These are phyloP conservation scores for Phytopythium litorale DNA, from an alignment of 352 stramenopile genomes.

Conservation along the genomic window DNA sequence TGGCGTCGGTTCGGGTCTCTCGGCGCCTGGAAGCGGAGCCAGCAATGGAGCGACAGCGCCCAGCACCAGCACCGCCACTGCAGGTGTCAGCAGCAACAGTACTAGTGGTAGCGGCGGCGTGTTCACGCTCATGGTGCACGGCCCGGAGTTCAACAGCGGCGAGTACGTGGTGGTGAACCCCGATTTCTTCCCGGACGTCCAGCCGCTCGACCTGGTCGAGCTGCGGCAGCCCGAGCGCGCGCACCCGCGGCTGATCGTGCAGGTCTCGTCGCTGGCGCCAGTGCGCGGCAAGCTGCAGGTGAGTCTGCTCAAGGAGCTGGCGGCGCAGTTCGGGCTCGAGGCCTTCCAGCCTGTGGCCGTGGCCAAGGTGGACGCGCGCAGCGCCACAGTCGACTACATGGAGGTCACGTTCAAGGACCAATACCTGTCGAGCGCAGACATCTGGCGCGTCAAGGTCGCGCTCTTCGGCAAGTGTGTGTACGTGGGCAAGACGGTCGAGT, in stretches of 20 bases:
- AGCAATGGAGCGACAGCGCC: no score
- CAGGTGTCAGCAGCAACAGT: conserved; percentile 5
- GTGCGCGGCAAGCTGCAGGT: conserved; percentile 74
- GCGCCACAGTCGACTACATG: conserved; percentile 78
- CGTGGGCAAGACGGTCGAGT: conserved; percentile 64
- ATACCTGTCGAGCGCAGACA: conserved; percentile 88
- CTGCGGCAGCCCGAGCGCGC: conserved; percentile 49
- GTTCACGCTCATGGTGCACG: conserved; percentile 70
- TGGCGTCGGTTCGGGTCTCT: background rate
- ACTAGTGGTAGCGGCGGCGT: conserved; percentile 31
- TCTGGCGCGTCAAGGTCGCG: conserved; percentile 87
- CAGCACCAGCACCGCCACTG: background rate
- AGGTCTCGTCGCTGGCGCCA: conserved; percentile 56
- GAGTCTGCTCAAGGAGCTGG: conserved; percentile 72
- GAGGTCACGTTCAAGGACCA: conserved; percentile 90
- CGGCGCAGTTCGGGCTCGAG: conserved; percentile 70
- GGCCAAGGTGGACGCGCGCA: conserved; percentile 45
- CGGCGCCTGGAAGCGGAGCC: background rate
- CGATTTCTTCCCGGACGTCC: conserved; percentile 60
- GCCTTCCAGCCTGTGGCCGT: conserved; percentile 52
- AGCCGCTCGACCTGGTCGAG: conserved; percentile 58
- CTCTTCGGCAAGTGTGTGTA: conserved; percentile 76
- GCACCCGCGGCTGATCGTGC: conserved; percentile 60
- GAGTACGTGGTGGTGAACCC: conserved; percentile 77
- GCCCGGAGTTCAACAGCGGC: conserved; percentile 57